Conservation (phyloP, 2,329 filamentous ascomycete species). For the Talaromyces funiculosus region DNA sequence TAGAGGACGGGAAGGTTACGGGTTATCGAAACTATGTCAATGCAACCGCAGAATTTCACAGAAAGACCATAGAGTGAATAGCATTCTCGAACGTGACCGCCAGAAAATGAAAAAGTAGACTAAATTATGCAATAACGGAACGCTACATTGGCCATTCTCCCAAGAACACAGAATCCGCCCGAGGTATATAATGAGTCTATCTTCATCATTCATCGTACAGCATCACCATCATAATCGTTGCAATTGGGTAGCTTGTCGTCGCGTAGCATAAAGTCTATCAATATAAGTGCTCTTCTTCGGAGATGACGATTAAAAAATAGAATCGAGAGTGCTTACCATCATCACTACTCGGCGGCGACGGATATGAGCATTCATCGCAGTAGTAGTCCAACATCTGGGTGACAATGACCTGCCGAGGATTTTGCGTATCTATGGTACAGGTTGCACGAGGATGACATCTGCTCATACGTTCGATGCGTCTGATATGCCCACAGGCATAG, state of each 20-base stretch:
- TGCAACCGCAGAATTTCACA: background rate
- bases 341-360: conserved; percentile 8
- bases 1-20: background rate
- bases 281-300: background rate
- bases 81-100: background rate
- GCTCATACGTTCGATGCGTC: background rate
- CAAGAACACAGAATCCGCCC: background rate
- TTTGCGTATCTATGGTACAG: conserved; percentile 7
- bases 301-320: too few species aligned
- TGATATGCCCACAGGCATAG: conserved; percentile 10
- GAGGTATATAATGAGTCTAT: background rate
- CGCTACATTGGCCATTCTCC: background rate
- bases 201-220: background rate
- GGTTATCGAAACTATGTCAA: background rate
- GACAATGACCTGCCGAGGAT: conserved; percentile 5
- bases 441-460: conserved; percentile 6
- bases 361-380: conserved; percentile 8
- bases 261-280: background rate
- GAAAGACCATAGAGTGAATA: background rate
- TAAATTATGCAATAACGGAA: background rate
- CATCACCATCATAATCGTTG: background rate
- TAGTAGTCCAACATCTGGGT: conserved; percentile 8
- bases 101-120: background rate
- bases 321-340: background rate
- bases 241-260: background rate